A percentile compares a stretch with the other conserved stretches of the same genome.
Conservation (phyloP, 192 early-diverging fungal genomes). For the Coemansia sp. region DNA sequence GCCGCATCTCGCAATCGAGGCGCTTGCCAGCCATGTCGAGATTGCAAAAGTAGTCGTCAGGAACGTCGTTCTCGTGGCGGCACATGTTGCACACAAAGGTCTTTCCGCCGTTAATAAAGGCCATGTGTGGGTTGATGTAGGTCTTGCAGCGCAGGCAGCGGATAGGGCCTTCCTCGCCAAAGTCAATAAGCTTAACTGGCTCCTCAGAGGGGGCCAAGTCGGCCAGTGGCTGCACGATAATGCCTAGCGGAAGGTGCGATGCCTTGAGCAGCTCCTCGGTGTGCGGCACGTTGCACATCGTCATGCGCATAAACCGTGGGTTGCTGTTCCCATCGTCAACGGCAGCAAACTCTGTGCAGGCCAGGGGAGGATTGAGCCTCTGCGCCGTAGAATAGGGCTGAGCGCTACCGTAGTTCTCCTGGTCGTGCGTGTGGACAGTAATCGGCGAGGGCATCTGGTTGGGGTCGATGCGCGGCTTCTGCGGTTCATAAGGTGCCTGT, state of each 20-base stretch:
- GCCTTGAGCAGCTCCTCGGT: slow-evolving; percentile 77
- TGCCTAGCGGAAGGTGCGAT: slow-evolving; percentile 81
- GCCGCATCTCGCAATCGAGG: slow-evolving; percentile 78
- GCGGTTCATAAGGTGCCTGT: slow-evolving; percentile 41
- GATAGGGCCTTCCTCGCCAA: slow-evolving; percentile 82
- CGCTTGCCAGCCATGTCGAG: slow-evolving; percentile 90
- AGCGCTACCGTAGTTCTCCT: slow-evolving; percentile 61
- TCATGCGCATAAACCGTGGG: slow-evolving; percentile 88
- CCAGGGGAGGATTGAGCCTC: slow-evolving; percentile 72
- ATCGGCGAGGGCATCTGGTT: slow-evolving; percentile 92
- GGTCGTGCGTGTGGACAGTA: slow-evolving; percentile 80
- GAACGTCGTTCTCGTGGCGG: slow-evolving; percentile 78
- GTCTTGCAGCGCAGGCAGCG: slow-evolving; percentile 90
- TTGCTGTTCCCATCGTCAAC: slow-evolving; percentile 93
- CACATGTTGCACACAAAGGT: slow-evolving; percentile 96
- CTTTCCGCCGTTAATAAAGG: slow-evolving; percentile 87
- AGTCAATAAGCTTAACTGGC: slow-evolving; percentile 77
- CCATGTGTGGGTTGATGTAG: slow-evolving; percentile 90
- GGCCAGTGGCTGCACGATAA: slow-evolving; percentile 91
- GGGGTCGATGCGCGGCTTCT: slow-evolving; percentile 81
- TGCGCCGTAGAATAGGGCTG: slow-evolving; percentile 73
- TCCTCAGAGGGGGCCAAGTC: slow-evolving; percentile 75
- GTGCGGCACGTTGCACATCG: slow-evolving; percentile 82
- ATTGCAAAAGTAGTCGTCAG: slow-evolving; percentile 89
- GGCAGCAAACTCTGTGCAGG: slow-evolving; percentile 74